Percentiles rank a stretch among this genome's conserved stretches.
These are phyloP conservation scores for Hanseniaspora meyeri DNA, from an alignment of 805 yeast genomes.

Conservation along the genomic window DNA sequence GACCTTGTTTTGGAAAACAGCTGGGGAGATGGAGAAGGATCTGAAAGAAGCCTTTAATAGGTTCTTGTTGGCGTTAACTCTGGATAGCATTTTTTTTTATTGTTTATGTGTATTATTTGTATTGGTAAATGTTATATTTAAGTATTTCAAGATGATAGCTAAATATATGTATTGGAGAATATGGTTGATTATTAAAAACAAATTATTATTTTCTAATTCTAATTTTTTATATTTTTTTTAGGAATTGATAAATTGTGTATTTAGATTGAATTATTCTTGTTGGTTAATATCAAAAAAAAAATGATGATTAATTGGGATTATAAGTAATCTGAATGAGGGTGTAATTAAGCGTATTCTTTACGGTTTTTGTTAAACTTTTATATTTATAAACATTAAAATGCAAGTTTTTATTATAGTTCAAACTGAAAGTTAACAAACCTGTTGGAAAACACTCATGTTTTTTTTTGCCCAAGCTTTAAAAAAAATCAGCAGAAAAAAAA, in stretches of 20 bases:
- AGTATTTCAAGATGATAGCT: not conserved
- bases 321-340: not conserved
- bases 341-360: not conserved
- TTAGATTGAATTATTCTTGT: not conserved
- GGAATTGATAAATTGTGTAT: not conserved
- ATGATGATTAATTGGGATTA: not conserved
- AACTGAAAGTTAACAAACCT: no score
- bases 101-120: not conserved
- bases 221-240: no score
- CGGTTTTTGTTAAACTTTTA: not conserved
- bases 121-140: not conserved
- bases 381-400: no score
- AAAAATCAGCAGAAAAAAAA: no score
- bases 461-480: not conserved
- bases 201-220: not conserved
- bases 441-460: not conserved
- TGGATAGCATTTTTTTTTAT: constrained; percentile 7
- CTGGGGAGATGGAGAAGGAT: constrained; percentile 7
- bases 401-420: no score
- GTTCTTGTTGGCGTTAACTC: constrained; percentile 6
- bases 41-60: constrained; percentile 8
- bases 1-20: constrained; percentile 5
- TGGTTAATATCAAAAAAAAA: no score
- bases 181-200: not conserved
- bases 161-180: not conserved